These are phyloP conservation scores for Arachnopeziza araneosa DNA, from an alignment of 2,329 filamentous ascomycete species.

Conservation along the genomic window DNA sequence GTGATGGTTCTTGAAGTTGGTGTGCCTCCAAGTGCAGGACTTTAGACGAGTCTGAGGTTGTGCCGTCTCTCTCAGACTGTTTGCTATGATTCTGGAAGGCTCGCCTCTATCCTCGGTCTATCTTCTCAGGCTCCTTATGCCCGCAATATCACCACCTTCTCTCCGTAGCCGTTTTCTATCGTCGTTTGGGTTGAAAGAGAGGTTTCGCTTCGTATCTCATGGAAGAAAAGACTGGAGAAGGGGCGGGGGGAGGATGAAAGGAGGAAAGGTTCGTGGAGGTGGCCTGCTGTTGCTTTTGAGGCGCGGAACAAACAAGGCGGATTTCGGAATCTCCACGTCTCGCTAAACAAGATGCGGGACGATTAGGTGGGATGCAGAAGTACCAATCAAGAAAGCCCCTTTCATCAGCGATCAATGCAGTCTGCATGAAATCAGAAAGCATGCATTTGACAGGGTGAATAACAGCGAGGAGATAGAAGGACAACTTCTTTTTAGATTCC, in stretches of 20 bases:
- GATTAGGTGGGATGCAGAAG: constrained; percentile 6
- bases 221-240: not conserved
- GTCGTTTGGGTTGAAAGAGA: not conserved
- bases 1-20: not conserved
- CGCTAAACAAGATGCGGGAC: constrained; percentile 10
- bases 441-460: not conserved
- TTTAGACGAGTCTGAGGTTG: not conserved
- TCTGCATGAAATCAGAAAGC: not conserved
- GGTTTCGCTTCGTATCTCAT: not conserved
- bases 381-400: not conserved
- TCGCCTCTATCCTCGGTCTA: constrained; percentile 2
- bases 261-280: not conserved
- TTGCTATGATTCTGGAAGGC: not conserved
- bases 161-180: not conserved
- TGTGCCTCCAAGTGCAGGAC: not conserved
- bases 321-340: constrained; percentile 5
- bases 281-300: not conserved
- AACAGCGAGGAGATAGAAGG: not conserved
- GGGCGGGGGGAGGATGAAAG: not conserved
- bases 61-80: not conserved
- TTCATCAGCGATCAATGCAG: not conserved
- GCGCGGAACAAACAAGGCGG: not conserved
- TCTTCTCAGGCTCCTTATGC: not conserved
- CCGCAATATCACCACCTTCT: not conserved
- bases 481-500: not conserved